Base-by-base conservation (phyloP, 805 yeast species). In the Tetrapisispora iriomotensis region DNA sequence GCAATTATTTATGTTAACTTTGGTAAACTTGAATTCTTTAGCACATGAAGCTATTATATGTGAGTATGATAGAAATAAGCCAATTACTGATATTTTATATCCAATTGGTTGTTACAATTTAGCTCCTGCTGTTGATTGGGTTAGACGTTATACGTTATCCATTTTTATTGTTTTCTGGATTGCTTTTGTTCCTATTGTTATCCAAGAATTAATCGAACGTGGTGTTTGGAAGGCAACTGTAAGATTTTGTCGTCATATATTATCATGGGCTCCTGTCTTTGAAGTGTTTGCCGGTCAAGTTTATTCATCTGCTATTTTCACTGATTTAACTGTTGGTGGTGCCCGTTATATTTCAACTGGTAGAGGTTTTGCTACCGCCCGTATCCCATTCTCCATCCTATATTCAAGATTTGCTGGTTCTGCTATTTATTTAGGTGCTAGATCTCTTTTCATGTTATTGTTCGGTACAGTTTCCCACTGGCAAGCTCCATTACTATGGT, bases 401-500 rank as follows among this genome's bases (percentile, higher is more conserved):
- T 82, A 80, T 57, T 72, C 87, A 17, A 72, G 87, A 64, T 82
- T 80, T 64, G 88, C 88, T 36, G 83, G 80, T 44, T 78, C 86
- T 22, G 82, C 90, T 28, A 82, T 82, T 60, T 82, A 82, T 62
- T 74, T 80, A 79, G 94, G 94, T 65, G 80, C 85, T 17, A 77
- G 88, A 70, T 74, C 77, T 37, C 68, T 80, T 74, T 58, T 82
- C 58, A 75, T 82, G 71, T 70, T 82, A 47, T 61, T 80, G 45
- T 80, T 80, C 45, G 86, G 83, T 55, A 74, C 87, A 15, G 76
- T 77, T 51, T 72, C 87, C 22, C 78, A 77, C 55, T 82, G 97
- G 97, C 94, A 85, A 66, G 82, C 95, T 19, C 84, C 96, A 31
- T 70, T 92, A 52, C 65, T 90, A 47, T 92, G 96, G 96, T 92